phyloP scores from a whole-genome alignment of 169 alveolate species.

The Eimeria brunetti region DNA sequence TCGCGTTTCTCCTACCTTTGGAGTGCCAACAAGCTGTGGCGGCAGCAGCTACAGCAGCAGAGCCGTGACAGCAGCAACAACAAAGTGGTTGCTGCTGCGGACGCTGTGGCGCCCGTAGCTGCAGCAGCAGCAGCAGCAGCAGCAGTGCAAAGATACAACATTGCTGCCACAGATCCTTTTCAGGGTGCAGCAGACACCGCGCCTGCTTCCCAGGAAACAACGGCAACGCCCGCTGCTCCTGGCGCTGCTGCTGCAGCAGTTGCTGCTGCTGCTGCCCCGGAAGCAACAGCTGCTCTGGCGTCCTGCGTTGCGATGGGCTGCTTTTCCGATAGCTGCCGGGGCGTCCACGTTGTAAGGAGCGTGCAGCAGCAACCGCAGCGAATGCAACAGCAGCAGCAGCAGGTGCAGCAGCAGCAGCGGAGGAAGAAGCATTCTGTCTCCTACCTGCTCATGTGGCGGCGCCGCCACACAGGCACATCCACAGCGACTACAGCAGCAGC shows the following conservation, averaged over 20 bases:
- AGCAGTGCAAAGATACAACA: neutral
- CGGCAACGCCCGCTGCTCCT: neutral
- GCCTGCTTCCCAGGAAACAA: neutral
- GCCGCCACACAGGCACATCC: slow-evolving; percentile 1
- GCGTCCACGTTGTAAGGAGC: slow-evolving; percentile 15
- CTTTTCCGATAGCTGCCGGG: slow-evolving; percentile 8
- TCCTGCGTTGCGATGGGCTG: slow-evolving; percentile 43
- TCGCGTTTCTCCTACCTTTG: slow-evolving; percentile 21
- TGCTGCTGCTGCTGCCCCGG: slow-evolving; percentile 11
- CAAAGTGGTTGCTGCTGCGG: neutral
- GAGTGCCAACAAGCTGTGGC: slow-evolving; percentile 37
- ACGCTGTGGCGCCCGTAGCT: neutral
- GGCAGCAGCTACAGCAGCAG: slow-evolving; percentile 16
- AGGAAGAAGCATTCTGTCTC: slow-evolving; percentile 17
- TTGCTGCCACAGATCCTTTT: neutral
- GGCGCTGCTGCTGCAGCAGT: neutral
- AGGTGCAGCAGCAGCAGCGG: neutral
- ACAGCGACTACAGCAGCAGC: slow-evolving; percentile 16
- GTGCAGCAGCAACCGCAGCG: slow-evolving; percentile 8
- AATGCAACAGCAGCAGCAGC: neutral
- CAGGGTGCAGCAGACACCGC: neutral
- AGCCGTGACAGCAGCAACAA: slow-evolving; percentile 11
- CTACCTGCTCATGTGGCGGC: slow-evolving; percentile 2
- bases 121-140: slow-evolving; percentile 27
- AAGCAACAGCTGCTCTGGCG: slow-evolving; percentile 28